A percentile compares a stretch with the other conserved stretches of the same genome.
phyloP scores from a whole-genome alignment of 345 rosid genomes.

The Limnanthes douglasii region DNA sequence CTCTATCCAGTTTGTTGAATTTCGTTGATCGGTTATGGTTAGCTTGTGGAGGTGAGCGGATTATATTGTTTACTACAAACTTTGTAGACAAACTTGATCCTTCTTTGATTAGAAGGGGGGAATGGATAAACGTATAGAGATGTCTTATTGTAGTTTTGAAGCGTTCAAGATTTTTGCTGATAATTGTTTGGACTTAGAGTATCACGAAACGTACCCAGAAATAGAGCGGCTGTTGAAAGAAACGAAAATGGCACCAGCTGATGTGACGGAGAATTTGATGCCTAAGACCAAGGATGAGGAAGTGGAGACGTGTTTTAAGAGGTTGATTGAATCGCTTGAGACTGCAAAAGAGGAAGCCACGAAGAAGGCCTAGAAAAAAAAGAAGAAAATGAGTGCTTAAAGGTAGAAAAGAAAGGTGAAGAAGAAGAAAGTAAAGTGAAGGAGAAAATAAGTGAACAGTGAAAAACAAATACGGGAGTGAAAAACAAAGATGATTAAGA shows the following conservation, averaged over 20 bases:
- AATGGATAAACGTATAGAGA: constrained; percentile 15
- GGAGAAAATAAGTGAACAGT: too few species aligned
- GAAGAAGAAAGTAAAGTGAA: too few species aligned
- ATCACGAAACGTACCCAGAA: constrained; percentile 3
- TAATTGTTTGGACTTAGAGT: constrained; percentile 11
- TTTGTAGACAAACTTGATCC: constrained; percentile 16
- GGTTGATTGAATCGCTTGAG: constrained; percentile 11
- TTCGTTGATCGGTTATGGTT: constrained; percentile 20
- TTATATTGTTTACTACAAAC: constrained; percentile 14
- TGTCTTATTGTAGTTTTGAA: constrained; percentile 17
- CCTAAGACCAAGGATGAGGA: constrained; percentile 8
- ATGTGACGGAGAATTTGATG: constrained; percentile 16
- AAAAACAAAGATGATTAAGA: too few species aligned
- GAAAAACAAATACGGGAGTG: too few species aligned
- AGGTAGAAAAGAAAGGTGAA: too few species aligned
- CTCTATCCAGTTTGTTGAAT: constrained; percentile 17
- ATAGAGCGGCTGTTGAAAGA: constrained; percentile 7
- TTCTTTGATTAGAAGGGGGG: constrained; percentile 17
- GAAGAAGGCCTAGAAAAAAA: too few species aligned
- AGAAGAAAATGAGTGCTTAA: too few species aligned
- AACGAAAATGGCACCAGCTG: constrained; percentile 14
- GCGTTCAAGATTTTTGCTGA: constrained; percentile 14
- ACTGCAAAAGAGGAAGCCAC: constrained; percentile 6
- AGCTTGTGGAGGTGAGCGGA: constrained; percentile 16
- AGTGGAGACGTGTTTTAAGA: constrained; percentile 7